Percentiles rank a stretch among this genome's conserved stretches.
These are phyloP conservation scores for Mimosa pudica DNA, from an alignment of 306 rosid species.

Conservation along the genomic window DNA sequence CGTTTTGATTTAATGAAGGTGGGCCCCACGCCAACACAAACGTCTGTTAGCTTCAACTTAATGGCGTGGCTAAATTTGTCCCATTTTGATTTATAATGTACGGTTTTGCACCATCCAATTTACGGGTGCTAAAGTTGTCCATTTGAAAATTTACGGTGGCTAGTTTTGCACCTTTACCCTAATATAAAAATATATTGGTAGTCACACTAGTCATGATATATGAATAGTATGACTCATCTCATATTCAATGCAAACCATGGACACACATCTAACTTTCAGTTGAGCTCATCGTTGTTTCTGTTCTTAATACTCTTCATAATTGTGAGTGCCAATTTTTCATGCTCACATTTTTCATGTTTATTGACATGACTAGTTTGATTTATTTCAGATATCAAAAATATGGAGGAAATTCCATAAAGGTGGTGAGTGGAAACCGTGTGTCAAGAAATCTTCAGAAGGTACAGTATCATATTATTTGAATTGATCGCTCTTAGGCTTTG, in stretches of 20 bases:
- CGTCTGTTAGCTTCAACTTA: too few species aligned
- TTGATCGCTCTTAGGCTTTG: not conserved
- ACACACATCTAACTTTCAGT: not conserved
- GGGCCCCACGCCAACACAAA: too few species aligned
- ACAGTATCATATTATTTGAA: conserved; percentile 6
- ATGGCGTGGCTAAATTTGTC: too few species aligned
- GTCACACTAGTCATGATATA: not conserved
- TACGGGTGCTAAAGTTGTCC: too few species aligned
- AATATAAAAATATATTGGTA: not conserved
- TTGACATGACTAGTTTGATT: conserved; percentile 35
- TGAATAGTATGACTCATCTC: not conserved
- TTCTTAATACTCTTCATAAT: conserved; percentile 6
- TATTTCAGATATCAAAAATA: conserved; percentile 67
- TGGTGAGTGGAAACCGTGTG: conserved; percentile 73
- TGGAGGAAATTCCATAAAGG: conserved; percentile 67
- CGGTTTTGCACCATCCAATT: too few species aligned
- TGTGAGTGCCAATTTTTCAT: conserved; percentile 12
- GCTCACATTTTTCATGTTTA: conserved; percentile 9
- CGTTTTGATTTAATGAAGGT: too few species aligned
- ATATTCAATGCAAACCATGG: not conserved
- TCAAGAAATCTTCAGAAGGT: conserved; percentile 65
- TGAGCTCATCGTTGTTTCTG: not conserved
- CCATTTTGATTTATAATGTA: too few species aligned
- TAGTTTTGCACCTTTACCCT: too few species aligned
- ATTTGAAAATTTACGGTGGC: too few species aligned